phyloP scores from a whole-genome alignment of 1,139 yeast species.

The Magnusiomyces ingens region DNA sequence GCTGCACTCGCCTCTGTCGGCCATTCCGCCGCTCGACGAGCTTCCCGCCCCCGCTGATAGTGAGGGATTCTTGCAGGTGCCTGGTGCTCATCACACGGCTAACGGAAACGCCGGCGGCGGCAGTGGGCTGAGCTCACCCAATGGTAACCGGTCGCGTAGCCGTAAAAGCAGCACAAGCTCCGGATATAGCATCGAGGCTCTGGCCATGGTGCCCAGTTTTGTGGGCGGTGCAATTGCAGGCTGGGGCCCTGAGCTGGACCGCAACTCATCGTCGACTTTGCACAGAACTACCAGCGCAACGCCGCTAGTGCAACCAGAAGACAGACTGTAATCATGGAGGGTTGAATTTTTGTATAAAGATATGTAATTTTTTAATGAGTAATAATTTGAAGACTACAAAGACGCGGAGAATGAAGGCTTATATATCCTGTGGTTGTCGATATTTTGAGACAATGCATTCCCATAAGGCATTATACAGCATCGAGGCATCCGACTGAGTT shows the following conservation, averaged over 20 bases:
- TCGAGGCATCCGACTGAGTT: too few species aligned
- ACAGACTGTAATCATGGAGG: too few species aligned
- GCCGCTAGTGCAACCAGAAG: too few species aligned
- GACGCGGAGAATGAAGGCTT: too few species aligned
- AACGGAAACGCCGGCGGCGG: slow-evolving; percentile 6
- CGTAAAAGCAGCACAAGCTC: slow-evolving; percentile 21
- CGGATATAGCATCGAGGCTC: slow-evolving; percentile 34
- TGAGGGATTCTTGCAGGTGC: slow-evolving; percentile 25
- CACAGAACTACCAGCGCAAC: too few species aligned
- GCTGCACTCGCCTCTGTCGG: not conserved
- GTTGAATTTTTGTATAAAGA: too few species aligned
- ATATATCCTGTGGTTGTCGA: too few species aligned
- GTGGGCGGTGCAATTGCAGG: slow-evolving; percentile 53
- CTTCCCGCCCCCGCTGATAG: slow-evolving; percentile 13
- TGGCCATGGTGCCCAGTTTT: slow-evolving; percentile 46
- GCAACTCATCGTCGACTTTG: not conserved
- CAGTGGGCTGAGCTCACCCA: slow-evolving; percentile 14
- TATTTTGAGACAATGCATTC: too few species aligned
- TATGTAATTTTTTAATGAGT: too few species aligned
- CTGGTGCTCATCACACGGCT: slow-evolving; percentile 14
- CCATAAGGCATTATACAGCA: too few species aligned
- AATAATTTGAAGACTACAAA: too few species aligned
- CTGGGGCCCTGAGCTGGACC: slow-evolving; percentile 26
- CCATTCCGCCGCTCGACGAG: not conserved
- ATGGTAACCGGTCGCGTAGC: slow-evolving; percentile 7